Evolutionary conservation across 768 basidiomycete species (phyloP), one percentile per base, ranked within the genome.

Genomic region (Hygrocybe punicea): DNA sequence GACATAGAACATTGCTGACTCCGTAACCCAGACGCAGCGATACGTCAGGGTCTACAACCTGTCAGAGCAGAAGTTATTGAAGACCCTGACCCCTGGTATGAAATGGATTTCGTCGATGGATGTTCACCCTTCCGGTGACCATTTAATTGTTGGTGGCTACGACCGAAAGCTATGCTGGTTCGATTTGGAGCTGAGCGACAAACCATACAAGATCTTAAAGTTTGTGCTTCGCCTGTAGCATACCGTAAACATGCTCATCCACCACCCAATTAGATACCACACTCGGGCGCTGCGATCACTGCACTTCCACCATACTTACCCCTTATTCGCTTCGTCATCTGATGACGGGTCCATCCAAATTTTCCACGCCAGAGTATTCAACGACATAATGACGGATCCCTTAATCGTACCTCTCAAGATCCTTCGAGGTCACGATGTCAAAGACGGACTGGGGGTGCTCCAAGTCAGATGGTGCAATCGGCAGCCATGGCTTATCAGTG

Each of bases 141-240:
- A 99, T 77, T 78, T 99, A 59, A 93, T 99, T 59, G 91, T 99
- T 50, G 97, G 97, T 58, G 93, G 93, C 47, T 98, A 98, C 71
- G 97, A 99, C 76, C 87, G 91, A 63, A 97, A 98, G 71, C 76
- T 99, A 14, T 95, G 93, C 71, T 99, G 97, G 97, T 98, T 98
- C 71, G 97, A 99, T 76, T 78, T 99, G 62, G 97, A 98, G 67
- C 84, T 99, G 55, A 92, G 89, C 63, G 89, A 91, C 60, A 97
- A 96, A 71, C 97, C 97, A 1, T 99, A 96, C 81, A 98, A 97
- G 75, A 85, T 97, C 54, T 76, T 99, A 64, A 84, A 93, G 93
- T 62, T 80, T 72, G 37, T 51, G 25, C 13, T 45, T 39, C 39
- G 8, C 13, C 40, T 33, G 48, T 39, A 10, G 23, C 10, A 25